phyloP scores from a whole-genome alignment of 2,329 filamentous ascomycete genomes.

The Elsinoe ampelina region DNA sequence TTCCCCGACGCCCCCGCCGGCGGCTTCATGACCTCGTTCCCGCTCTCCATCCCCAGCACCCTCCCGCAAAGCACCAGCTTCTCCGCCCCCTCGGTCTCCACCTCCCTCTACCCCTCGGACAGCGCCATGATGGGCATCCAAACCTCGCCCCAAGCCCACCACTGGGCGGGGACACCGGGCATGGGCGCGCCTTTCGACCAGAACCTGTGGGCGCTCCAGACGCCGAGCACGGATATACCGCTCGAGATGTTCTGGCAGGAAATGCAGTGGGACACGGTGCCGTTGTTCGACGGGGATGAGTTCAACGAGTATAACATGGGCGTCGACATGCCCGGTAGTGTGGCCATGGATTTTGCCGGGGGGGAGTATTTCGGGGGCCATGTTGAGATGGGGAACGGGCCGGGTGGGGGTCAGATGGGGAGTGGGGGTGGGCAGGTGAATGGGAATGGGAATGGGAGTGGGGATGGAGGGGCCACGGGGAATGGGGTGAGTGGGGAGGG shows the following conservation, averaged over 20 bases:
- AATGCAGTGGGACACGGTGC: conserved; percentile 21
- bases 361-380: background rate
- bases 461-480: background rate
- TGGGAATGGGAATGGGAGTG: background rate
- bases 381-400: background rate
- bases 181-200: background rate
- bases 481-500: background rate
- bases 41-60: background rate
- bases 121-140: background rate
- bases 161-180: background rate
- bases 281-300: conserved; percentile 2
- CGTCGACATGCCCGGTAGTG: conserved; percentile 3
- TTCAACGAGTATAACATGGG: conserved; percentile 11
- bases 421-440: background rate
- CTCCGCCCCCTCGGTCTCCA: background rate
- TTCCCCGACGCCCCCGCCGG: background rate
- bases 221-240: conserved; percentile 1
- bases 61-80: background rate
- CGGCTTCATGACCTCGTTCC: conserved; percentile 6
- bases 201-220: conserved; percentile 1
- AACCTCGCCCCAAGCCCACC: background rate
- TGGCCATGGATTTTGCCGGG: conserved; percentile 5
- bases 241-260: conserved; percentile 19
- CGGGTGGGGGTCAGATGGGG: background rate
- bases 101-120: background rate